Conservation (phyloP, 176 grass and related monocot genomes). For the Raddia distichophylla region DNA sequence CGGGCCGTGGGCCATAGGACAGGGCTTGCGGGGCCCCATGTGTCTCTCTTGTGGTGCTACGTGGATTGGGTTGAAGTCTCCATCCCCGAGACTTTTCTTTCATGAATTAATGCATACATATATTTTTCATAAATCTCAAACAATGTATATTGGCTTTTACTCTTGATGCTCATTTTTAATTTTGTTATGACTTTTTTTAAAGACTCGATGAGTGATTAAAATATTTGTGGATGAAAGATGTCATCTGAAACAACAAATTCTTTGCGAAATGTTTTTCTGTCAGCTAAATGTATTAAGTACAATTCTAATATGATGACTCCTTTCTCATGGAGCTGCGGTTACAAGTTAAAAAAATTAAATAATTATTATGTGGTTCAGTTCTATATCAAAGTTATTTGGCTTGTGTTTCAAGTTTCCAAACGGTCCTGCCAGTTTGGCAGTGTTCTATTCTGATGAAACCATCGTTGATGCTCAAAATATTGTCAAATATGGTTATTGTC, state of each 20-base stretch:
- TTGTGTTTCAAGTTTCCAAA: slow-evolving; percentile 16
- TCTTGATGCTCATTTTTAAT: slow-evolving; percentile 22
- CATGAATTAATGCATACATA: neutral
- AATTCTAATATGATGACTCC: neutral
- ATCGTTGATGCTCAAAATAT: too few relatives aligned
- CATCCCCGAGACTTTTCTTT: neutral
- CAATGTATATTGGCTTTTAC: slow-evolving; percentile 2
- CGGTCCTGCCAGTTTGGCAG: neutral
- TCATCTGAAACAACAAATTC: neutral
- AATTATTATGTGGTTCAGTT: neutral
- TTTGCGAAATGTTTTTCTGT: slow-evolving; percentile 10
- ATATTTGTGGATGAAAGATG: slow-evolving; percentile 7
- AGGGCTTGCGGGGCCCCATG: too few relatives aligned
- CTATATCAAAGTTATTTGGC: neutral
- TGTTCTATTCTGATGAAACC: slow-evolving; percentile 7
- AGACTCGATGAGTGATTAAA: neutral
- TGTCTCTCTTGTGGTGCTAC: too few relatives aligned
- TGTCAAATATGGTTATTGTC: neutral
- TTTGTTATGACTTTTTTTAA: neutral
- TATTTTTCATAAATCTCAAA: slow-evolving; percentile 27
- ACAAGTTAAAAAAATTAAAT: neutral
- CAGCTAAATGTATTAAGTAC: neutral
- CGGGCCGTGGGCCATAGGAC: too few relatives aligned
- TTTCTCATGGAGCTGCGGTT: slow-evolving; percentile 9
- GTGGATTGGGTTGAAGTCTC: too few relatives aligned